Percentiles rank a stretch among this genome's conserved stretches.
These are phyloP conservation scores for Dipteronia dyeriana DNA, from an alignment of 345 rosid species.

Conservation along the genomic window DNA sequence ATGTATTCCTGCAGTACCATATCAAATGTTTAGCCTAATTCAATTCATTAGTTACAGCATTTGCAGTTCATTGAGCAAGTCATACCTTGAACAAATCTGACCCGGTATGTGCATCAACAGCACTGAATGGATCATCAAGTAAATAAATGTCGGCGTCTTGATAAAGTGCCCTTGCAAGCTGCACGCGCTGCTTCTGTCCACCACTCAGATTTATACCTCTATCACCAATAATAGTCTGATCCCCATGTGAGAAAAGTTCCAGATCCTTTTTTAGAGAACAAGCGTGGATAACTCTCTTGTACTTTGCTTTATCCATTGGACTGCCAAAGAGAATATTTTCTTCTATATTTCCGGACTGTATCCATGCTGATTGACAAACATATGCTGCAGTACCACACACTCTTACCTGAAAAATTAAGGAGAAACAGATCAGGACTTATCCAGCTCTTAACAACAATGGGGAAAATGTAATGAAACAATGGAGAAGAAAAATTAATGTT, in stretches of 20 bases:
- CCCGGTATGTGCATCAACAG: constrained; percentile 99
- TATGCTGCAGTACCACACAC: constrained; percentile 94
- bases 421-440: constrained; percentile 15
- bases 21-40: constrained; percentile 30
- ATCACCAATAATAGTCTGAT: constrained; percentile 98
- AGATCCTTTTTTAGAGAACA: constrained; percentile 94
- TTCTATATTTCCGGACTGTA: constrained; percentile 98
- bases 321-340: constrained; percentile 98
- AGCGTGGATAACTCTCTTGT: constrained; percentile 89
- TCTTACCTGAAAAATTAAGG: constrained; percentile 63
- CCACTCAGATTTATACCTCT: constrained; percentile 99
- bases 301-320: constrained; percentile 88
- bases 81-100: constrained; percentile 94
- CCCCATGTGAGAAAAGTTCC: constrained; percentile 97
- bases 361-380: constrained; percentile 99
- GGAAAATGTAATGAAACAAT: constrained; percentile 4
- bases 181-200: constrained; percentile 98
- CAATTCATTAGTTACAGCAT: constrained; percentile 18
- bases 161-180: constrained; percentile 98
- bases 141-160: constrained; percentile 98
- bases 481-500: constrained; percentile 8
- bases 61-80: constrained; percentile 10
- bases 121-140: constrained; percentile 99
- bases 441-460: constrained; percentile 8
- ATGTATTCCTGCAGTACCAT: constrained; percentile 83